Conservation (phyloP, 495 filamentous ascomycete genomes). For the Penicillium ochrochloron region DNA sequence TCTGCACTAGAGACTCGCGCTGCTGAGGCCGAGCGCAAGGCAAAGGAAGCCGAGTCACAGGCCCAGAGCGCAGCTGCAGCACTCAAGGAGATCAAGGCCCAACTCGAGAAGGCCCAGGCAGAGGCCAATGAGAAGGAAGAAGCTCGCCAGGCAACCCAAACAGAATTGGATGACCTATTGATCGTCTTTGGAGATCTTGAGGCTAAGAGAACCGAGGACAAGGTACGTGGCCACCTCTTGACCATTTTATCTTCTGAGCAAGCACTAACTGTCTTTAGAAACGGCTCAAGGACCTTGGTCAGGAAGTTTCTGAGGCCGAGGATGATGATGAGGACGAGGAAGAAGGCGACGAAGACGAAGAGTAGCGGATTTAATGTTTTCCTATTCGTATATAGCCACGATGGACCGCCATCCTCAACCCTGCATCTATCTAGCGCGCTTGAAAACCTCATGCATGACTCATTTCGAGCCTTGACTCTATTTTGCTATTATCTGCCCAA, state of each 20-base stretch:
- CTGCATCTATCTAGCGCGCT: constrained; percentile 1
- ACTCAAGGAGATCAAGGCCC: constrained; percentile 28
- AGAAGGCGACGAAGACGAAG: constrained; percentile 63
- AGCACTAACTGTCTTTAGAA: constrained; percentile 53
- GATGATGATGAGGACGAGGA: constrained; percentile 71
- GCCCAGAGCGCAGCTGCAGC: constrained; percentile 28
- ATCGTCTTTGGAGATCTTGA: constrained; percentile 91
- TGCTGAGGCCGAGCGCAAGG: constrained; percentile 46
- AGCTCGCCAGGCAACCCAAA: constrained; percentile 65
- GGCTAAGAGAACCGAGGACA: constrained; percentile 78
- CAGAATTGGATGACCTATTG: constrained; percentile 80
- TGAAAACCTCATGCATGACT: background rate
- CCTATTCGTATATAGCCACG: constrained; percentile 23
- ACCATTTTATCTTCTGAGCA: background rate
- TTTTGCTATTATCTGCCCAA: background rate
- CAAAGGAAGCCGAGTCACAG: constrained; percentile 54
- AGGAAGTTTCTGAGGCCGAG: constrained; percentile 77
- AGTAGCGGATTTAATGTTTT: constrained; percentile 28
- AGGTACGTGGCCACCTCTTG: constrained; percentile 57
- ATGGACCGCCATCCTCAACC: background rate
- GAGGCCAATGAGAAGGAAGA: constrained; percentile 61
- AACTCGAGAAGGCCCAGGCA: constrained; percentile 34
- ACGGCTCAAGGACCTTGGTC: constrained; percentile 73
- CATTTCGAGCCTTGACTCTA: background rate
- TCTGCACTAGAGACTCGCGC: constrained; percentile 52